phyloP scores from a whole-genome alignment of 2,329 filamentous ascomycete genomes.

The Herpotrichia juniperi region DNA sequence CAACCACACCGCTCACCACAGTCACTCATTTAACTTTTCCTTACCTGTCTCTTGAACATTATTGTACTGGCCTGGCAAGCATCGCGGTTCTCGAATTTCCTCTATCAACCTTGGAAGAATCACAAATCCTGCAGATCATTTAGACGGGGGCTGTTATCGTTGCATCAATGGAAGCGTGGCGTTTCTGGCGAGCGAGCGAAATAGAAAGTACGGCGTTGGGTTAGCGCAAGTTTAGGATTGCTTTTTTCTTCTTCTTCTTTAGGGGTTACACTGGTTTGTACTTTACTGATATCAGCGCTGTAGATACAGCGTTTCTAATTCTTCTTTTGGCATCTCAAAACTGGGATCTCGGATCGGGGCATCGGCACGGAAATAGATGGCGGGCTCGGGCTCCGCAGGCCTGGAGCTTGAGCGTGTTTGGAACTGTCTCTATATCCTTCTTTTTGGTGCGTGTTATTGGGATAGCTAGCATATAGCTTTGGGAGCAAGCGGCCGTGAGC shows the following conservation, averaged over 20 bases:
- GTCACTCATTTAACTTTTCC: slow-evolving; percentile 38
- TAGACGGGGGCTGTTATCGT: background rate
- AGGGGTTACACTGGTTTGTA: slow-evolving; percentile 34
- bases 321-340: slow-evolving; percentile 8
- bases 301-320: slow-evolving; percentile 24
- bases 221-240: background rate
- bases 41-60: slow-evolving; percentile 11
- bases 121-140: background rate
- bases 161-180: background rate
- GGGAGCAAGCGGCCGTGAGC: background rate
- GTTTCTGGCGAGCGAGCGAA: slow-evolving; percentile 7
- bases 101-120: slow-evolving; percentile 4
- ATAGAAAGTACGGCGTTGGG: slow-evolving; percentile 39
- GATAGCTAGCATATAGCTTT: background rate
- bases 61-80: slow-evolving; percentile 15
- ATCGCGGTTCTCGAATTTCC: slow-evolving; percentile 11
- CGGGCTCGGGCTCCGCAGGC: slow-evolving; percentile 8
- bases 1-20: slow-evolving; percentile 19
- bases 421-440: slow-evolving; percentile 6
- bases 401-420: slow-evolving; percentile 5
- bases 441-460: background rate
- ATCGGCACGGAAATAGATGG: slow-evolving; percentile 9
- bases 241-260: slow-evolving; percentile 11
- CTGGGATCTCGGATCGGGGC: slow-evolving; percentile 11
- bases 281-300: slow-evolving; percentile 23